Conservation (phyloP, 1,284 basidiomycete genomes). For the Rhodotorula sp. region DNA sequence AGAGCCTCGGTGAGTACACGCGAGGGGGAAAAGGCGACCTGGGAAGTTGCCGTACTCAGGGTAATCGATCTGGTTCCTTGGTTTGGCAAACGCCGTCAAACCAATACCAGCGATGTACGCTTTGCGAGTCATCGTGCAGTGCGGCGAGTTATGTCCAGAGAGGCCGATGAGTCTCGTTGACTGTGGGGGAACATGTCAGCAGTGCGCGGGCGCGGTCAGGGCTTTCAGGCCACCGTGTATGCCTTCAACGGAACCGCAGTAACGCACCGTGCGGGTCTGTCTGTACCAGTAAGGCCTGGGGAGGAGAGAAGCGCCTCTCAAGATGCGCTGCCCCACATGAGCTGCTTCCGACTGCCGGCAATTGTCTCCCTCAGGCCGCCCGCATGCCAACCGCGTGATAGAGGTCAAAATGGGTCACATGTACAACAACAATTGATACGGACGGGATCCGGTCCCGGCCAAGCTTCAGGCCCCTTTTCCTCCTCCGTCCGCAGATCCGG, state of each 20-base stretch:
- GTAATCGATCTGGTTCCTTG: slow-evolving; percentile 55
- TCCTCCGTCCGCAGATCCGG: too few relatives aligned
- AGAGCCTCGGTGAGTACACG: slow-evolving; percentile 42
- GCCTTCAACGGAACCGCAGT: too few relatives aligned
- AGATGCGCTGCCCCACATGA: background rate
- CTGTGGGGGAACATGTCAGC: too few relatives aligned
- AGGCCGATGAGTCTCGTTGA: too few relatives aligned
- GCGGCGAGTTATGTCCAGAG: too few relatives aligned
- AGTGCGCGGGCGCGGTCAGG: too few relatives aligned
- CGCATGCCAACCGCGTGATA: background rate
- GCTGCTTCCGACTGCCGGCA: background rate
- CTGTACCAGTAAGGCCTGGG: background rate
- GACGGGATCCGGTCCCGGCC: too few relatives aligned
- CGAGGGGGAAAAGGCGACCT: background rate
- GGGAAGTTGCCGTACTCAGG: background rate
- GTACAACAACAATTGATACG: too few relatives aligned
- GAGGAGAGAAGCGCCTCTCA: background rate
- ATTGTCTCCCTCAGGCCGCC: background rate
- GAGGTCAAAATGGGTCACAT: background rate
- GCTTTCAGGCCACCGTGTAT: too few relatives aligned
- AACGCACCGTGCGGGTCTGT: background rate
- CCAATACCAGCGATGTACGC: slow-evolving; percentile 64
- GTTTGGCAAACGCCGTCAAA: slow-evolving; percentile 78
- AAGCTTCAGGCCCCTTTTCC: background rate
- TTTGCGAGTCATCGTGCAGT: slow-evolving; percentile 19